Base-by-base conservation (phyloP, 1,284 basidiomycete genomes). In the Leccinum holopus region DNA sequence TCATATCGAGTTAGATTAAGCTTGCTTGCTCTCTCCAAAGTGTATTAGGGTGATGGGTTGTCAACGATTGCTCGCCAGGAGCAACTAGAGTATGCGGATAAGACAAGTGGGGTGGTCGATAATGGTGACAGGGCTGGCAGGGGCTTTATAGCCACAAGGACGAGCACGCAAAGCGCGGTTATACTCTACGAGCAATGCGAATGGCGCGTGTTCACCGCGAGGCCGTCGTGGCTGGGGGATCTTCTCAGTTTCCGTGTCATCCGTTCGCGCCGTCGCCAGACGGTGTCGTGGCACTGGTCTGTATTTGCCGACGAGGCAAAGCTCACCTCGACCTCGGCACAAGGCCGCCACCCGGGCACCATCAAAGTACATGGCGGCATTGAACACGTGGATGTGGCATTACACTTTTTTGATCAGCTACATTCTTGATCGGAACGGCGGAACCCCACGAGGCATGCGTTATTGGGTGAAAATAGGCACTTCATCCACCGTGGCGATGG, bases 1-100 rank as follows among this genome's bases (percentile, higher is more conserved):
- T 74, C 81, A 84, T 83, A 58, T 68, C 66, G 68, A 57, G 59
- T 64, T 30, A 59, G 55, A 33, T 30, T 47, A 30, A 28, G 12
- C 37, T 21, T 32, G 65, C 59, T 57, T n/a, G 2, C 3, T 28
- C 18, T 58, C 58, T 61, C 41, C 18, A 44, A 63, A 65, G 57
- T 55, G 33, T 35, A 35, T 35, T 66, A 61, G 63, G 57, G 49
- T 58, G 65, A 63, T 64, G 30, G 8, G 28, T 55, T 49, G 55
- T 63, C 37, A 52, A 54, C 11, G 60, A 57, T 65, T 58, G 64
- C 73, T 74, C 75, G 61, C 75, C 75, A 61, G 75, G 72, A 76
- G 72, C 66, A 55, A 56, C 55, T 69, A 47, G 54, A 66, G 53
- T 63, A 11, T 61, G 65, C 52, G 68, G 71, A 76, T 75, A 70